Conservation (phyloP, 2,329 filamentous ascomycete species). For the Diplodia mutila region DNA sequence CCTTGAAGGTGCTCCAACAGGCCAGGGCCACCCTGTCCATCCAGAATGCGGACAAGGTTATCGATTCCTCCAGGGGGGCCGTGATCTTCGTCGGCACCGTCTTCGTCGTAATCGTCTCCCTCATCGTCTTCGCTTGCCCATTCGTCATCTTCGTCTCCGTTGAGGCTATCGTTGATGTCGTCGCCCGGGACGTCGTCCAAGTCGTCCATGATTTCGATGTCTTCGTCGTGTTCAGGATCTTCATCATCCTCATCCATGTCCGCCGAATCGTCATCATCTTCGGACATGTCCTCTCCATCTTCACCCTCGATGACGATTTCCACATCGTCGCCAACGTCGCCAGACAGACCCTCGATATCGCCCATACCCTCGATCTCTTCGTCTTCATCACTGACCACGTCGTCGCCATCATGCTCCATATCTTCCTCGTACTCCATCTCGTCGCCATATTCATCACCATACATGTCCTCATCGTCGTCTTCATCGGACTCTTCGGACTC, state of each 20-base stretch:
- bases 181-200: constrained; percentile 55
- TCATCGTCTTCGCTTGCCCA: constrained; percentile 52
- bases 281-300: constrained; percentile 60
- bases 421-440: constrained; percentile 95
- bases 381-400: constrained; percentile 85
- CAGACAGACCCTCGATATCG: constrained; percentile 65
- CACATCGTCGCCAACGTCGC: constrained; percentile 69
- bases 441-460: constrained; percentile 83
- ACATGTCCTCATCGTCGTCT: constrained; percentile 71
- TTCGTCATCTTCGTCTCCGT: constrained; percentile 43
- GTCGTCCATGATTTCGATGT: constrained; percentile 56
- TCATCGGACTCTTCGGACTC: constrained; percentile 73
- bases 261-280: constrained; percentile 59
- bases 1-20: constrained; percentile 47
- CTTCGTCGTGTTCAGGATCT: constrained; percentile 60
- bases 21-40: constrained; percentile 42
- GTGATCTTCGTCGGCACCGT: constrained; percentile 58
- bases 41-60: constrained; percentile 35
- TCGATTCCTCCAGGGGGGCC: constrained; percentile 41
- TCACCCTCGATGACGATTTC: constrained; percentile 80
- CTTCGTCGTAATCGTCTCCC: constrained; percentile 51
- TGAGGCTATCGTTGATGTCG: constrained; percentile 52
- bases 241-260: constrained; percentile 60
- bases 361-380: constrained; percentile 83
- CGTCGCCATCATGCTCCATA: constrained; percentile 76